Conservation (phyloP, 2,329 filamentous ascomycete genomes). For the Neonectria faginata region DNA sequence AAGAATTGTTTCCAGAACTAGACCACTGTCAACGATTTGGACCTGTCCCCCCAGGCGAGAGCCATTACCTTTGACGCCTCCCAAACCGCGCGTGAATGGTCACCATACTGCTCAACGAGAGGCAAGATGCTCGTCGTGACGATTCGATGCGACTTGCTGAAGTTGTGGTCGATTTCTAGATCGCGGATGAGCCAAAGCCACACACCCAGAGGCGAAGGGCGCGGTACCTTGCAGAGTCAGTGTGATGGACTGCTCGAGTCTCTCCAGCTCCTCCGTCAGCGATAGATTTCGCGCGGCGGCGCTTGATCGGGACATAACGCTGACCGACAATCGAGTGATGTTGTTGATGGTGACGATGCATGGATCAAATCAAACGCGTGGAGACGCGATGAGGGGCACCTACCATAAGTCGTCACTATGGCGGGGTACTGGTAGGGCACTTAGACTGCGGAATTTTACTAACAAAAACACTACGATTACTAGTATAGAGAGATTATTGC, state of each 20-base stretch:
- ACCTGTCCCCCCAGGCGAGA: fast-evolving
- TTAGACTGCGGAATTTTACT: neutral
- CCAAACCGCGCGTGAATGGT: slow-evolving; percentile 94
- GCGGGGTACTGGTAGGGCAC: slow-evolving; percentile 28
- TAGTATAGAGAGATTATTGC: neutral
- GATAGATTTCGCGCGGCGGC: slow-evolving; percentile 71
- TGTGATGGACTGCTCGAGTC: slow-evolving; percentile 95
- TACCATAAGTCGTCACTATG: slow-evolving; percentile 15
- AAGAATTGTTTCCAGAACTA: slow-evolving; percentile 99
- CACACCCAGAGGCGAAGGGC: neutral
- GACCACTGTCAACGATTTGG: slow-evolving; percentile 10
- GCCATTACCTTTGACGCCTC: slow-evolving; percentile 85
- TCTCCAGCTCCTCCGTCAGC: slow-evolving; percentile 94
- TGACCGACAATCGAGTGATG: slow-evolving; percentile 21
- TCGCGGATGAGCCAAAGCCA: slow-evolving; percentile 9
- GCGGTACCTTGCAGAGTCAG: slow-evolving; percentile 86
- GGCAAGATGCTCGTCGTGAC: slow-evolving; percentile 94
- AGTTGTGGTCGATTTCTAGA: slow-evolving; percentile 97
- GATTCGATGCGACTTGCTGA: slow-evolving; percentile 95
- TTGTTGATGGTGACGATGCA: slow-evolving; percentile 31
- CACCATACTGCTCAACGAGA: slow-evolving; percentile 93
- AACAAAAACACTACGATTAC: neutral
- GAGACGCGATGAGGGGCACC: slow-evolving; percentile 51
- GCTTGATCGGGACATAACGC: slow-evolving; percentile 62
- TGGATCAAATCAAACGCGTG: slow-evolving; percentile 40